These are phyloP conservation scores for Acrocalymma vagum DNA, from an alignment of 2,329 filamentous ascomycete genomes.

Conservation along the genomic window DNA sequence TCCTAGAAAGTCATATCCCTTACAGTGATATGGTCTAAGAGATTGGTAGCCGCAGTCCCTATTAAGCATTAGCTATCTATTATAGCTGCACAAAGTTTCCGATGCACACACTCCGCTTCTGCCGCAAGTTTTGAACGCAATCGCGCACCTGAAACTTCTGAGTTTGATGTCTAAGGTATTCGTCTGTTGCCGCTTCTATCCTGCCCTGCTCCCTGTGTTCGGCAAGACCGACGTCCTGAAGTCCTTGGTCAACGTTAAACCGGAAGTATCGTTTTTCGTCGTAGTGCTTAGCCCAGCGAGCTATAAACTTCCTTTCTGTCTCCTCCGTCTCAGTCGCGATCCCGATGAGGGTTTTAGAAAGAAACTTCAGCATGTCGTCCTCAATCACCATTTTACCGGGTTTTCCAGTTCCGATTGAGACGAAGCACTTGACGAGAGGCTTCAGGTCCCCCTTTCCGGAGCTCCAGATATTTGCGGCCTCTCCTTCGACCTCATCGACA, in stretches of 20 bases:
- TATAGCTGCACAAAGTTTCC: conserved; percentile 13
- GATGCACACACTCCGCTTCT: conserved; percentile 23
- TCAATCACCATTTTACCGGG: conserved; percentile 8
- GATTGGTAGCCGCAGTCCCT: too few species aligned
- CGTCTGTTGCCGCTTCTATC: conserved; percentile 15
- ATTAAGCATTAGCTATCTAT: too few species aligned
- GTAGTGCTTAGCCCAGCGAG: conserved; percentile 3
- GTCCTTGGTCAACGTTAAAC: conserved; percentile 23
- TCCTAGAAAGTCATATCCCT: too few species aligned
- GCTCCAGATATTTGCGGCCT: conserved; percentile 29
- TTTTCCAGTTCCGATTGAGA: conserved; percentile 17
- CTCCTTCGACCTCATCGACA: conserved; percentile 47
- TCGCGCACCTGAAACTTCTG: conserved; percentile 13
- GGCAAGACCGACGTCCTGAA: conserved; percentile 12
- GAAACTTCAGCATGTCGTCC: conserved; percentile 11
- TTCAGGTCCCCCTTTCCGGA: conserved; percentile 5
- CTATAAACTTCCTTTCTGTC: conserved; percentile 10
- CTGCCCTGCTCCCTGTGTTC: conserved; percentile 16
- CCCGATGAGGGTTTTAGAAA: conserved; percentile 6
- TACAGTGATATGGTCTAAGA: too few species aligned
- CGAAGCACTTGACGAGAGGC: conserved; percentile 17
- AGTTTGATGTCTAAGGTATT: conserved; percentile 7
- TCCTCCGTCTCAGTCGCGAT: conserved; percentile 17
- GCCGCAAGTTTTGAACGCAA: conserved; percentile 17
- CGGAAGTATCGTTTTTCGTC: conserved; percentile 13